Percentiles rank a stretch among this genome's conserved stretches.
These are phyloP conservation scores for Westerdykella aurantiaca DNA, from an alignment of 2,329 filamentous ascomycete genomes.

Conservation along the genomic window DNA sequence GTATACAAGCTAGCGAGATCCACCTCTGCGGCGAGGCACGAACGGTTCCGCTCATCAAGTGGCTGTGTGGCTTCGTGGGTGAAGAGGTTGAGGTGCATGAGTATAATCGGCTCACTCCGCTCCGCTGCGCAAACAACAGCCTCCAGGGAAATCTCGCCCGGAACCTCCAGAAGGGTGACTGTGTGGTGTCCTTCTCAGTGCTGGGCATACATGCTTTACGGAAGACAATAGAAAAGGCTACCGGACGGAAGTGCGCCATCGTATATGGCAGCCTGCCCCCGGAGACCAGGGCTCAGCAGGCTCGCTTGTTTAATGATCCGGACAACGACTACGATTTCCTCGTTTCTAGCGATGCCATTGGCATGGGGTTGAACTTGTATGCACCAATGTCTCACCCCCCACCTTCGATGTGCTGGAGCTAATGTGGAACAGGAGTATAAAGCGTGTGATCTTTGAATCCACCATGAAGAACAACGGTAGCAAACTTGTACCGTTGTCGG, in stretches of 20 bases:
- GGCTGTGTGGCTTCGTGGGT: slow-evolving; percentile 71
- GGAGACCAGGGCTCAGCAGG: slow-evolving; percentile 87
- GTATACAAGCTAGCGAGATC: slow-evolving; percentile 78
- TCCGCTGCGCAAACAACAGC: slow-evolving; percentile 60
- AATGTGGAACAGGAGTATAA: slow-evolving; percentile 56
- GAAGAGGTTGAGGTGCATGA: slow-evolving; percentile 76
- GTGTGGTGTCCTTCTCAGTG: slow-evolving; percentile 80
- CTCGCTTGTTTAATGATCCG: slow-evolving; percentile 88
- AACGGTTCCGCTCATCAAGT: slow-evolving; percentile 69
- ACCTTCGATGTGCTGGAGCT: slow-evolving; percentile 9
- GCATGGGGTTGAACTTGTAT: slow-evolving; percentile 92
- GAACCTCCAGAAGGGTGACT: slow-evolving; percentile 79
- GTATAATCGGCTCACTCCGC: slow-evolving; percentile 76
- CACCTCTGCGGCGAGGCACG: slow-evolving; percentile 91
- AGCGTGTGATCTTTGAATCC: slow-evolving; percentile 81
- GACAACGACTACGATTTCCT: slow-evolving; percentile 93
- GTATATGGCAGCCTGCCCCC: slow-evolving; percentile 90
- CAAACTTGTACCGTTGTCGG: slow-evolving; percentile 53
- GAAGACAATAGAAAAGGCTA: slow-evolving; percentile 65
- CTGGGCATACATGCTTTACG: slow-evolving; percentile 77
- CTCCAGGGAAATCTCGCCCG: slow-evolving; percentile 58
- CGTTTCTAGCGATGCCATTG: slow-evolving; percentile 91
- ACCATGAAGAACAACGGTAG: slow-evolving; percentile 65
- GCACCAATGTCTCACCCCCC: slow-evolving; percentile 14
- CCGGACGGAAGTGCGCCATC: slow-evolving; percentile 77